Base-by-base conservation (phyloP, 805 yeast species). In the Ogataea chonburiensis region DNA sequence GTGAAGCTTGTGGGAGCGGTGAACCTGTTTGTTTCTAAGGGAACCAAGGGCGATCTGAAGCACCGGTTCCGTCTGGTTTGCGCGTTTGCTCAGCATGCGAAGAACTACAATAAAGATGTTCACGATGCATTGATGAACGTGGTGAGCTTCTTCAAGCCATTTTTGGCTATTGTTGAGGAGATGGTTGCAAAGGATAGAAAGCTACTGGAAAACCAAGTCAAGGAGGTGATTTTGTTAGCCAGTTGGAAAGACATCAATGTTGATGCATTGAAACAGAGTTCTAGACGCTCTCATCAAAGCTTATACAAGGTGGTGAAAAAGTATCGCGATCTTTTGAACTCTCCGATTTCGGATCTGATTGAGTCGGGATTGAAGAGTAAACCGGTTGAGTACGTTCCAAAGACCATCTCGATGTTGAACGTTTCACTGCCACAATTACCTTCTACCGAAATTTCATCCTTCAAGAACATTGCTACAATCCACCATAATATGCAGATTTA, bases 191-290 rank as follows among this genome's bases (percentile, higher is more conserved):
- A 54, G 1, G 70, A 71, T 1, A 79, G 71, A 56, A 76, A 72
- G 50, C 58, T 62, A 3, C 63, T 91, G 22, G 86, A 81, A 40
- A 91, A 89, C 54, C 87, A 87, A 32, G 75, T 93, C 8, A 71
- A 78, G 22, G 98, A 93, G 40, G 81, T 88, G 3, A 87, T 93
- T 27, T 63, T 86, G 28, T 68, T 93, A 11, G 97, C 98, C 1
- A 86, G 96, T 52, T 94, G 98, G 98, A 88, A 89, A 50, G 99
- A 93, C 63, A 89, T 88, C 9, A 94, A 93, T 53, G 77, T 88
- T 28, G 94, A 85, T 54, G 96, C 98, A 0, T 70, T 93, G 52
- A 88, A 86, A 49, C 97, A 89, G 61, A 86, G 96, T 61, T 93
- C 98, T 5, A 79, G 87, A 46, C 76, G 83, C 31, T 88, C 97